Base-by-base conservation (phyloP, 1,139 yeast genomes). In the Geotrichum citri-aurantii region DNA sequence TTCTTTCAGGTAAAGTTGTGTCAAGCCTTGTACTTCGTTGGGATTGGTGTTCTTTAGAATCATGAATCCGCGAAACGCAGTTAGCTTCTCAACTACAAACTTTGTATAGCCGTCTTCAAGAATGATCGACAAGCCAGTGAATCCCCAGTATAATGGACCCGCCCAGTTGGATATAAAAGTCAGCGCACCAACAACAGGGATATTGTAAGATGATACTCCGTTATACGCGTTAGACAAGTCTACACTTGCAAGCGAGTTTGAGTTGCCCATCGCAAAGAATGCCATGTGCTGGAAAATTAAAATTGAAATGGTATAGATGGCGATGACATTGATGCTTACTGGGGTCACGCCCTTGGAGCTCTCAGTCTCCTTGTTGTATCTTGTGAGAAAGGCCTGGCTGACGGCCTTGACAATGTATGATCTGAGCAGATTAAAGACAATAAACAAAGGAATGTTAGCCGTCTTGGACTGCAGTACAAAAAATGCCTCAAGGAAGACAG, bases 191-290 rank as follows among this genome's bases (percentile, higher is more conserved):
- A 93, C 96, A 6, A 82, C 68, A n/a, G 80, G 68, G 14, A 91
- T 81, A 64, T 86, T 82, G 68, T 91, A 95, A 42, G 78, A 79
- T 0, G 80, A 70, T 5, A 92, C 78, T 0, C 99, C 99, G 69
- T 93, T 93, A 70, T 93, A 93, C 0, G 97, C 92, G 69, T 93
- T 91, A 0, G 96, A 83, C 31, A 93, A 77, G 67, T 93, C 97
- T 26, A 93, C 84, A 0, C 97, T 87, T 0, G 97, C 95, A 65
- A 93, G 79, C 54, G 96, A 91, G 68, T 93, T 93, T 0, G 98
- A 91, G 59, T 89, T 90, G 0, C 98, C 98, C 73, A 87, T 80
- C 12, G 90, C 88, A 74, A 89, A 93, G 69, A 92, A 93, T 0
- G 93, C 76, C 52, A 90, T 76, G 65, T 89, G 85, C 69, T 91